Conservation (phyloP, 129 eudicot genomes). For the Ambrosia artemisiifolia region DNA sequence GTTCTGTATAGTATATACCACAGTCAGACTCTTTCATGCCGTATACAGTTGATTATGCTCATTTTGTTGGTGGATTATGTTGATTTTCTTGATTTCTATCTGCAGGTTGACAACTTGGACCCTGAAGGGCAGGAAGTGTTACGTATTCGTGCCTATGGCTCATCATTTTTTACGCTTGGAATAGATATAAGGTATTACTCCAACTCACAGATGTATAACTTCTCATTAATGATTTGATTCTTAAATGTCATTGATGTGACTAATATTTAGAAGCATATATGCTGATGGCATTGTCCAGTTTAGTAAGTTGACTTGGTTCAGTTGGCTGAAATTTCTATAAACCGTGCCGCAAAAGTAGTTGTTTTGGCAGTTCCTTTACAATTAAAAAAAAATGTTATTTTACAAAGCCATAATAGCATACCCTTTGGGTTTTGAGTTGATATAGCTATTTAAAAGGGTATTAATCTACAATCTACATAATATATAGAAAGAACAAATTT, state of each 20-base stretch:
- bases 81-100: constrained; percentile 10
- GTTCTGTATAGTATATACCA: not conserved
- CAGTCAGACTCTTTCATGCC: not conserved
- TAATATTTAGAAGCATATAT: not conserved
- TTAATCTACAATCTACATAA: not conserved
- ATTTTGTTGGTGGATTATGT: constrained; percentile 16
- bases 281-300: not conserved
- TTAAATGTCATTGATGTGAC: constrained; percentile 9
- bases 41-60: constrained; percentile 1
- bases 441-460: not conserved
- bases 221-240: not conserved
- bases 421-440: not conserved
- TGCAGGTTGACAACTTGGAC: constrained; percentile 43
- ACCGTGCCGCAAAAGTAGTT: constrained; percentile 9
- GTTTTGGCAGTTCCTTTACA: constrained; percentile 5
- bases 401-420: not conserved
- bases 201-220: constrained; percentile 6
- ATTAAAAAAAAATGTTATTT: not conserved
- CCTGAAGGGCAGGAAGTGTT: constrained; percentile 80
- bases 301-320: not conserved
- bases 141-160: constrained; percentile 94
- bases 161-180: constrained; percentile 85
- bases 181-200: constrained; percentile 73
- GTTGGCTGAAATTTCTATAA: constrained; percentile 10
- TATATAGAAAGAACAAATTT: not conserved